phyloP scores from a whole-genome alignment of 108 stramenopile genomes.

The Fistulifera pelliculosa region DNA sequence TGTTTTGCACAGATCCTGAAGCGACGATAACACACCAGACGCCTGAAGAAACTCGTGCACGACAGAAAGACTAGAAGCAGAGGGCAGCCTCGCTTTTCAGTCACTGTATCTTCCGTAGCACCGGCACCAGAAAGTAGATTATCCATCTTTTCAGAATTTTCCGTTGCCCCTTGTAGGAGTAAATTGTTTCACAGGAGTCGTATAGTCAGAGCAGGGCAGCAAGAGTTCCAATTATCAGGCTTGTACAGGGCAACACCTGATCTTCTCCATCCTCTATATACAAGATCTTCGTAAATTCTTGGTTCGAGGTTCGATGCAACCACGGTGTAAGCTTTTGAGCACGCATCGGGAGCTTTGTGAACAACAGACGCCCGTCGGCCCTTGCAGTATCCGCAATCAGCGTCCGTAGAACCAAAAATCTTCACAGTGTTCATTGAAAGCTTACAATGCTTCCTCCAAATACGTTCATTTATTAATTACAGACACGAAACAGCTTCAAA shows the following conservation, averaged over 20 bases:
- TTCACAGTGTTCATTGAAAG: slow-evolving; percentile 15
- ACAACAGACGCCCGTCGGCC: slow-evolving; percentile 30
- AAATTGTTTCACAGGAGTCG: slow-evolving; percentile 55
- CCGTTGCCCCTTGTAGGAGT: slow-evolving; percentile 47
- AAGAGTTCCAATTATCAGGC: slow-evolving; percentile 68
- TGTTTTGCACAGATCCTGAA: neutral
- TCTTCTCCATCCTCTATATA: slow-evolving; percentile 76
- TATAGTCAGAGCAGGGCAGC: slow-evolving; percentile 76
- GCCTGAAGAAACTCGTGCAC: neutral
- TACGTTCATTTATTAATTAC: too few relatives aligned
- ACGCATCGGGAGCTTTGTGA: slow-evolving; percentile 19
- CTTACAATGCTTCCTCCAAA: too few relatives aligned
- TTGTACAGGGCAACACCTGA: slow-evolving; percentile 72
- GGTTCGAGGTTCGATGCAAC: slow-evolving; percentile 38
- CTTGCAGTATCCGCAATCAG: slow-evolving; percentile 70
- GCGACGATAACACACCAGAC: neutral
- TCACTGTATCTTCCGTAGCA: neutral
- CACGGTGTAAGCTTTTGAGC: slow-evolving; percentile 60
- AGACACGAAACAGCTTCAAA: too few relatives aligned
- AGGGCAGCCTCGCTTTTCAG: slow-evolving; percentile 8
- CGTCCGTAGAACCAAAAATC: slow-evolving; percentile 43
- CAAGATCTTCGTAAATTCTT: slow-evolving; percentile 43
- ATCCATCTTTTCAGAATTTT: slow-evolving; percentile 36
- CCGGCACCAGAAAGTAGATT: slow-evolving; percentile 17
- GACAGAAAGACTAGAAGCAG: slow-evolving; percentile 16